Evolutionary conservation across 164 flowering plant species (phyloP).

Genomic region (Magnolia changhungtana): DNA sequence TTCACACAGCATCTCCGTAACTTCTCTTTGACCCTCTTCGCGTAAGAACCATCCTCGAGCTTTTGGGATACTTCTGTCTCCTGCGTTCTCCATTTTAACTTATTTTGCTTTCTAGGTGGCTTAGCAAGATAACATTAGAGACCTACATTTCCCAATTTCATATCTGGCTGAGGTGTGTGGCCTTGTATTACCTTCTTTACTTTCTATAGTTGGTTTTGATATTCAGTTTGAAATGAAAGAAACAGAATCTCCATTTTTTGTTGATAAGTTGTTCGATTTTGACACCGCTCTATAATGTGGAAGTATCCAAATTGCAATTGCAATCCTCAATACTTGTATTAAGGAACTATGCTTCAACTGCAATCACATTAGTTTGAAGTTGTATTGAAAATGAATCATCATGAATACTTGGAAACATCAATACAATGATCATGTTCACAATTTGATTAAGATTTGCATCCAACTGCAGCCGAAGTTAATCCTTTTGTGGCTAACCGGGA

Average conservation of each 20-base stretch:
- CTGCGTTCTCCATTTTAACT: neutral
- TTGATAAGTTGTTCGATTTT: neutral
- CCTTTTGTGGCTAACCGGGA: neutral
- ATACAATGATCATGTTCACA: neutral
- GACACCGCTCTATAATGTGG: neutral
- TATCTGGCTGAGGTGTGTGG: constrained; percentile 89
- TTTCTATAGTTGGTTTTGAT: neutral
- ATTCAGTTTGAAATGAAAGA: neutral
- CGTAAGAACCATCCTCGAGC: constrained; percentile 46
- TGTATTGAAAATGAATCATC: neutral
- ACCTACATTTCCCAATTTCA: constrained; percentile 98
- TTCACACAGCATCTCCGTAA: constrained; percentile 84
- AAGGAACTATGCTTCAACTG: neutral
- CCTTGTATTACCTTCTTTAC: neutral
- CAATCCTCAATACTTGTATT: neutral
- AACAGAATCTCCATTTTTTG: neutral
- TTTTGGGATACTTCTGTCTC: neutral
- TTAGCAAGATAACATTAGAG: constrained; percentile 95
- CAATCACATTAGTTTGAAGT: neutral
- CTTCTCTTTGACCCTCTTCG: constrained; percentile 82
- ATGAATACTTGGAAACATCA: neutral
- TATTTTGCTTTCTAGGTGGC: constrained; percentile 58
- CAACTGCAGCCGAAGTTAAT: neutral
- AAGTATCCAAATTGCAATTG: neutral
- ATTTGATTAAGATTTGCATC: neutral